Evolutionary conservation across 805 yeast species (phyloP).

Genomic region (Pichia kluyveri): DNA sequence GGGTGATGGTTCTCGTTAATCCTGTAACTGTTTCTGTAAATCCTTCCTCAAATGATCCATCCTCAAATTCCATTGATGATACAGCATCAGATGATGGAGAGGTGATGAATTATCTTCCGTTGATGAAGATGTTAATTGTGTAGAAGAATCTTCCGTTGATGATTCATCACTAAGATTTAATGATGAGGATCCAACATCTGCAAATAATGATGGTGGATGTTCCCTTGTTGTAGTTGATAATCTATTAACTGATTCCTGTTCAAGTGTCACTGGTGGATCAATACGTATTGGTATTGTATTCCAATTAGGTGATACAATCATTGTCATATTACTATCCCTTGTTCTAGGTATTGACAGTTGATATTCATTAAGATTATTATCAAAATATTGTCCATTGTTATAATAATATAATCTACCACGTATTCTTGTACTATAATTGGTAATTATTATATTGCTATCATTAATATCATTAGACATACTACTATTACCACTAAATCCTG

Average conservation of each 20-base stretch:
- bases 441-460: no score
- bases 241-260: no score
- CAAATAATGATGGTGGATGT: not conserved
- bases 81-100: no score
- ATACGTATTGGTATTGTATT: constrained; percentile 17
- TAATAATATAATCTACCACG: not conserved
- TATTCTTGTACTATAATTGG: not conserved
- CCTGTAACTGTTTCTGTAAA: not conserved
- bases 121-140: no score
- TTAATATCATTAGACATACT: no score
- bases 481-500: no score
- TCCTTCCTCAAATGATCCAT: no score
- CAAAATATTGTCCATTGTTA: not conserved
- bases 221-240: no score
- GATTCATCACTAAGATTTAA: constrained; percentile 2
- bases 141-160: no score
- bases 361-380: not conserved
- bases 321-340: constrained; percentile 11
- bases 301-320: constrained; percentile 15
- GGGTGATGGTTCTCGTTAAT: no score
- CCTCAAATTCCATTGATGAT: no score
- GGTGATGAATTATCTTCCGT: no score
- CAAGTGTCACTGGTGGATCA: constrained; percentile 10
- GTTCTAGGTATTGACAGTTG: not conserved
- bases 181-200: constrained; percentile 6